phyloP scores from a whole-genome alignment of 2,329 filamentous ascomycete species.

The Paecilomyces niveus region DNA sequence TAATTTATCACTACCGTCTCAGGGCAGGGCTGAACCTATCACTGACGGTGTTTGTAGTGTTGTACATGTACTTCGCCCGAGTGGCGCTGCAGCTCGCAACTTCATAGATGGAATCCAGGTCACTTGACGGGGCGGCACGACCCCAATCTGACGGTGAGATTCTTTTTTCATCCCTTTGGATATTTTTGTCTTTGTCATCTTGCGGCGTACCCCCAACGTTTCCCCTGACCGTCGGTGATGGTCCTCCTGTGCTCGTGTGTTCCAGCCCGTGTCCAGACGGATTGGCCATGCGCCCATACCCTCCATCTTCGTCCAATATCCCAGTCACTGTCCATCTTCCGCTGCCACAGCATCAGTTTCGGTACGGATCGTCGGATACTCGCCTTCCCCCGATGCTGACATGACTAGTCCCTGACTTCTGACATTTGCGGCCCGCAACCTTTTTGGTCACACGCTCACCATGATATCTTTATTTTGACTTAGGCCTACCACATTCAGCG shows the following conservation, averaged over 20 bases:
- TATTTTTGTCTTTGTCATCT: neutral
- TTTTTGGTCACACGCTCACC: slow-evolving; percentile 15
- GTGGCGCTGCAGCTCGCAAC: neutral
- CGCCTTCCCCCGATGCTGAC: neutral
- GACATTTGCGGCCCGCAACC: slow-evolving; percentile 6
- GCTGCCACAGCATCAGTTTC: neutral
- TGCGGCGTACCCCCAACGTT: neutral
- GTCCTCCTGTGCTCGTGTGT: neutral
- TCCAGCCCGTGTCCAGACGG: neutral
- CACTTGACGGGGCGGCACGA: slow-evolving; percentile 1
- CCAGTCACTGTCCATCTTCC: neutral
- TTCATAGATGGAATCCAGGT: slow-evolving; percentile 2
- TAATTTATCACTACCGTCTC: neutral
- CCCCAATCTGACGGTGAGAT: slow-evolving; percentile 2
- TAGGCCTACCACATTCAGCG: slow-evolving; percentile 7
- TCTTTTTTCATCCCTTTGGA: neutral
- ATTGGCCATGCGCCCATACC: neutral
- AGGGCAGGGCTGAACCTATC: neutral
- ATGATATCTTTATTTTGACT: slow-evolving; percentile 8
- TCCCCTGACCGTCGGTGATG: neutral
- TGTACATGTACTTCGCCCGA: neutral
- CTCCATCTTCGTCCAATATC: neutral
- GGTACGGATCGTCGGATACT: neutral
- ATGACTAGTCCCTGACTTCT: slow-evolving; percentile 2
- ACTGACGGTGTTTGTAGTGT: neutral